Evolutionary conservation across 2,329 filamentous ascomycete genomes (phyloP), one percentile per base, ranked within the genome.

Genomic region (Metarhizium guizhouense): DNA sequence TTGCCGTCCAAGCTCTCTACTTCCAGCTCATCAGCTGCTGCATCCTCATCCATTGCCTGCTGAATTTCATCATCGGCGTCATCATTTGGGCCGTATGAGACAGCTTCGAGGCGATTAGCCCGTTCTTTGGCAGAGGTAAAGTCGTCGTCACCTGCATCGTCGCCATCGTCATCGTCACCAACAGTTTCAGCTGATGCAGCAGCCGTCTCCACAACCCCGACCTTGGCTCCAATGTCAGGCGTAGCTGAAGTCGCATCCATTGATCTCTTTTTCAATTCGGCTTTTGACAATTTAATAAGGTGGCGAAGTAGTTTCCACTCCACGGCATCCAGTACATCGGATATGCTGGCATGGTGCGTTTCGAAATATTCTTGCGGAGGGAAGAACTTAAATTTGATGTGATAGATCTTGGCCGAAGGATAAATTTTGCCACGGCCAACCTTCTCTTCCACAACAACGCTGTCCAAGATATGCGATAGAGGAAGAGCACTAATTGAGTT

Each of bases 21-120:
- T 20, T 77, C 73, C 45, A 56, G 56, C 38, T 71, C 69, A 18
- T 86, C 83, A 40, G 83, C 78, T 52, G 58, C 52, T 7, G 83
- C 80, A 2, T 79, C 79, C 20, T 83, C 82, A 2, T 82, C 80
- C 65, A 86, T 80, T 56, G 81, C 78, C 53, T 76, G 75, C 63
- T 87, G 85, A 54, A 95, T 84, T 40, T 81, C 85, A 61, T 90
- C 82, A 65, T 97, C 94, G 4, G 93, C 93, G 5, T 96, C 92
- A 66, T 97, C 94, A 50, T 95, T 95, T 38, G 86, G 89, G 43
- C 90, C 93, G 63, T 96, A 97, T 14, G 90, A 94, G 2, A 93
- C 85, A 34, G 87, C 88, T 70, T 96, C 88, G 53, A 81, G 77
- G 45, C 88, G 85, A 68, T 95, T 94, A 49, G 84, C 83, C 63